Percentiles rank a stretch among this genome's conserved stretches.
phyloP scores from a whole-genome alignment of 305 asterid genomes.

The Fraxinus angustifolia region DNA sequence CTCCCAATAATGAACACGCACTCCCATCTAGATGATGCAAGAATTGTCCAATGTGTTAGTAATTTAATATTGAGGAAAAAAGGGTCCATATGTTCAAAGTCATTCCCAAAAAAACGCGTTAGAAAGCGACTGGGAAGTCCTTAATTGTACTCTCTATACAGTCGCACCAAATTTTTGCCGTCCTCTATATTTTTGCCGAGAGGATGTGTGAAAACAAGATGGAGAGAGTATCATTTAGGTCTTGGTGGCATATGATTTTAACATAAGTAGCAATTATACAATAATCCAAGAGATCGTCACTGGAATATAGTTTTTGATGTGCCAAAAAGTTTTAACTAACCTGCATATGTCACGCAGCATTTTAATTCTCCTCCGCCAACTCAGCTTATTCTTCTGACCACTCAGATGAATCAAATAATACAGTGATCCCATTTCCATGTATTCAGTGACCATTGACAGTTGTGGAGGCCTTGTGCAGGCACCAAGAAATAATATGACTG shows the following conservation, averaged over 20 bases:
- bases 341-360: constrained; percentile 99
- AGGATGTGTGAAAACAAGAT: background rate
- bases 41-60: background rate
- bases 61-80: background rate
- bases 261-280: background rate
- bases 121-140: background rate
- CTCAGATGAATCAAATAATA: constrained; percentile 84
- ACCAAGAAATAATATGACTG: constrained; percentile 96
- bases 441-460: constrained; percentile 88
- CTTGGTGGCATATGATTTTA: background rate
- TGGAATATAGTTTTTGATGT: background rate
- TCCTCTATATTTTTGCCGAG: background rate
- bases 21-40: background rate
- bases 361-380: constrained; percentile 85
- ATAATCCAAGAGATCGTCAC: background rate
- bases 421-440: constrained; percentile 95
- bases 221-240: background rate
- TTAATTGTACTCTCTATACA: background rate
- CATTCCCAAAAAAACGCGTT: background rate
- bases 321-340: constrained; percentile 35
- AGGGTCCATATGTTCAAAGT: background rate
- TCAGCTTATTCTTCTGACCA: constrained; percentile 87
- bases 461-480: constrained; percentile 97
- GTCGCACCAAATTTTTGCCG: background rate
- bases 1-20: background rate